phyloP scores from a whole-genome alignment of 2,329 filamentous ascomycete genomes.

The Microascus cirrosus region DNA sequence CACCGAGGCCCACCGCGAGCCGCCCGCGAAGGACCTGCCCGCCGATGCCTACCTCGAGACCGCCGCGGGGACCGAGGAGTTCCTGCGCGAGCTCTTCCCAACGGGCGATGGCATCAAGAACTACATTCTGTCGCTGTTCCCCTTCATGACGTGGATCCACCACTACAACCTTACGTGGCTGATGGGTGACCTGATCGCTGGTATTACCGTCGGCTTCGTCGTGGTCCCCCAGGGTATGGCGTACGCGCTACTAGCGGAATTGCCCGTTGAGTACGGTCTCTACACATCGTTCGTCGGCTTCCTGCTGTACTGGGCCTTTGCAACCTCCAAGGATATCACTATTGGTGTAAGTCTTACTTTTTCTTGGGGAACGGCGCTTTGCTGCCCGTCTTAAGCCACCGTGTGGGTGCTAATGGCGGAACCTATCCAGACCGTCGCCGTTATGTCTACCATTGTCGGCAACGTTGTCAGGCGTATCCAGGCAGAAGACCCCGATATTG shows the following conservation, averaged over 20 bases:
- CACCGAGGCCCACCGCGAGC: slow-evolving; percentile 14
- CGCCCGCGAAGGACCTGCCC: slow-evolving; percentile 12
- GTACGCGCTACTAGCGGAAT: slow-evolving; percentile 72
- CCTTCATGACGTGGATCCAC: slow-evolving; percentile 36
- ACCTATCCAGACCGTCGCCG: slow-evolving; percentile 31
- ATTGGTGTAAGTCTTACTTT: slow-evolving; percentile 40
- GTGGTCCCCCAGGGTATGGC: slow-evolving; percentile 98
- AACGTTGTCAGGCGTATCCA: slow-evolving; percentile 30
- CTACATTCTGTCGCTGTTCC: slow-evolving; percentile 32
- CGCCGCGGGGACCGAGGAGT: slow-evolving; percentile 5
- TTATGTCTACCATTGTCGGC: slow-evolving; percentile 41
- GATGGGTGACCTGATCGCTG: slow-evolving; percentile 32
- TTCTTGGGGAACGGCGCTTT: slow-evolving; percentile 7
- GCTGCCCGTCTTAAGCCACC: neutral
- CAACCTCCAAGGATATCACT: slow-evolving; percentile 70
- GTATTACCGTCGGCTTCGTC: slow-evolving; percentile 46
- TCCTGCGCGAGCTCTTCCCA: slow-evolving; percentile 4
- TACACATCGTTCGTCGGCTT: slow-evolving; percentile 75
- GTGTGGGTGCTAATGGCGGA: slow-evolving; percentile 22
- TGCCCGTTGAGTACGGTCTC: slow-evolving; percentile 75
- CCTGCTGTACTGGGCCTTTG: slow-evolving; percentile 67
- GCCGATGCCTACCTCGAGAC: slow-evolving; percentile 8
- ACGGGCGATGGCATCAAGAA: slow-evolving; percentile 2
- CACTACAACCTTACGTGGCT: slow-evolving; percentile 38
- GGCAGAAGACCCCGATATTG: slow-evolving; percentile 23